These are phyloP conservation scores for Coemansia sp. DNA, from an alignment of 371 early-diverging fungal species.

Conservation along the genomic window DNA sequence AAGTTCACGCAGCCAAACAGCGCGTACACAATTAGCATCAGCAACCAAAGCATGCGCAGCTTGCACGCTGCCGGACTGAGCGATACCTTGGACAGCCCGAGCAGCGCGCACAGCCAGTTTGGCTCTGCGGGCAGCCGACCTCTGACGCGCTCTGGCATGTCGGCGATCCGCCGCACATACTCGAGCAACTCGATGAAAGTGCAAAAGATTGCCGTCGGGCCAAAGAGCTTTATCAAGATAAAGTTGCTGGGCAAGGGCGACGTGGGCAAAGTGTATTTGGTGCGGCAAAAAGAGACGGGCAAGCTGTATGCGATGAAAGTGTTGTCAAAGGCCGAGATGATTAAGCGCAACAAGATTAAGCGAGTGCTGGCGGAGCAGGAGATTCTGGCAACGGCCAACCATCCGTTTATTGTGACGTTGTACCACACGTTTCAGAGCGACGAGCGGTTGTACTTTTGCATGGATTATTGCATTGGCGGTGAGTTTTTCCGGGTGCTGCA, in stretches of 20 bases:
- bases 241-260: slow-evolving; percentile 92
- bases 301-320: slow-evolving; percentile 95
- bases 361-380: slow-evolving; percentile 95
- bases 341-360: slow-evolving; percentile 92
- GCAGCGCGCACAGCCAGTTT: slow-evolving; percentile 37
- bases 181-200: slow-evolving; percentile 79
- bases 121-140: slow-evolving; percentile 32
- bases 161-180: slow-evolving; percentile 62
- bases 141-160: slow-evolving; percentile 44
- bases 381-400: slow-evolving; percentile 87
- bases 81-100: slow-evolving; percentile 46
- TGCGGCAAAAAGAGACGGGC: slow-evolving; percentile 79
- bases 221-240: slow-evolving; percentile 79
- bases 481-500: slow-evolving; percentile 95
- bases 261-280: slow-evolving; percentile 95
- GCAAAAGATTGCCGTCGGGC: slow-evolving; percentile 74
- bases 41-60: slow-evolving; percentile 48
- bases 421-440: slow-evolving; percentile 95
- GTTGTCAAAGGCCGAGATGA: slow-evolving; percentile 91
- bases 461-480: slow-evolving; percentile 99
- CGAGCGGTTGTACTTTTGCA: slow-evolving; percentile 91
- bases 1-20: slow-evolving; percentile 22
- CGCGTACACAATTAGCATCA: slow-evolving; percentile 47
- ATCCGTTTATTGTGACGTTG: slow-evolving; percentile 96
- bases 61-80: slow-evolving; percentile 25